Base-by-base conservation (phyloP, 2,329 filamentous ascomycete species). In the Coniella vitis region DNA sequence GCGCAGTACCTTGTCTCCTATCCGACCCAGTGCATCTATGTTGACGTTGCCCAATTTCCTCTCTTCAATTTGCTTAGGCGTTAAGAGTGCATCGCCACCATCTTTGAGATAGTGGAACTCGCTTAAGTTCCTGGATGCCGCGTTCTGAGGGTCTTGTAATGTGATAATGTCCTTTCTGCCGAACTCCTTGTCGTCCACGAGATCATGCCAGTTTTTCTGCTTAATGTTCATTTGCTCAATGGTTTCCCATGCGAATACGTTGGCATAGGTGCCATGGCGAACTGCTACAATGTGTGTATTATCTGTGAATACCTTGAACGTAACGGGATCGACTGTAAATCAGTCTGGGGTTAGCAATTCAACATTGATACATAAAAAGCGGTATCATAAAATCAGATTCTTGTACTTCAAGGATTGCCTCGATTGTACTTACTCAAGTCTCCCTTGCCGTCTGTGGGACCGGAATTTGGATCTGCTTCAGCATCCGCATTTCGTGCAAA, bases 241-340 rank as follows among this genome's bases (percentile, higher is more conserved):
- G 1, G 94, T 98, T 61, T 98, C 94, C 80, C 86, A 96, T 1
- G 90, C 84, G 64, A 97, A 98, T 4, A 95, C 93, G 67, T 98
- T 98, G 43, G 91, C 91, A 50, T 90, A 91, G 48, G 76, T 86
- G 47, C 80, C 81, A 66, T 86, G 82, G 49, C 82, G 78, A 55
- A 98, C 75, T 14, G 90, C 91, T 39, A 97, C 88, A 51, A 98
- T 88, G 66, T 97, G 93, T 4, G 93, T 97, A 67, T 97, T 97
- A 65, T 98, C 90, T 40, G 93, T 98, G 61, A 98, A 89, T 37
- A 95, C 87, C 67, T 98, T 98, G 75, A 87, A 97, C 0, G 90
- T 96, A 40, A 98, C 91, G 0, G 93, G 94, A 61, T 98, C 93
- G 55, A 97, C 45, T 47, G 9, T 31, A 10, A 5, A 10, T 29